A percentile compares a stretch with the other conserved stretches of the same genome.
These are phyloP conservation scores for Penicillium turbatum DNA, from an alignment of 495 filamentous ascomycete species.

Conservation along the genomic window DNA sequence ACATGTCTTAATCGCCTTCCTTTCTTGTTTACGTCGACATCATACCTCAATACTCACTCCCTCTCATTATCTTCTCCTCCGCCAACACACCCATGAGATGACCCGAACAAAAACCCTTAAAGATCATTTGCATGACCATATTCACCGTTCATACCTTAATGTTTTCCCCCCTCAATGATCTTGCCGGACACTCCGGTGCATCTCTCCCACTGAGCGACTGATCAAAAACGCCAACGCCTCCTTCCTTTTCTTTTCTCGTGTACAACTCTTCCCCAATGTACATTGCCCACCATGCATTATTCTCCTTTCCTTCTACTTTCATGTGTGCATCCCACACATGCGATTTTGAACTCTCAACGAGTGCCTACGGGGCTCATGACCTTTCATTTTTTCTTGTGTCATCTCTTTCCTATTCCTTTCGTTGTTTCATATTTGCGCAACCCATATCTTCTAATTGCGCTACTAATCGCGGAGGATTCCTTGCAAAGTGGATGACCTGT, in stretches of 20 bases:
- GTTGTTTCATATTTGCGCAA: slow-evolving; percentile 29
- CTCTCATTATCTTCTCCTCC: slow-evolving; percentile 14
- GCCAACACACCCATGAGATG: slow-evolving; percentile 21
- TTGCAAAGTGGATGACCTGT: slow-evolving; percentile 10
- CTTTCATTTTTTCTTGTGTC: slow-evolving; percentile 17
- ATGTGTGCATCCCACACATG: slow-evolving; percentile 11
- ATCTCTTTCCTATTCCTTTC: slow-evolving; percentile 15
- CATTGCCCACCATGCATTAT: slow-evolving; percentile 11
- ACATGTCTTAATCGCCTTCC: slow-evolving; percentile 19
- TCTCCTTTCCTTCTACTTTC: slow-evolving; percentile 4
- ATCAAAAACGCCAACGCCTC: not conserved
- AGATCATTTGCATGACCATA: slow-evolving; percentile 14
- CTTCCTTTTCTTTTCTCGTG: slow-evolving; percentile 6
- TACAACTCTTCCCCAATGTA: slow-evolving; percentile 27
- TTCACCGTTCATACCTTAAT: slow-evolving; percentile 8
- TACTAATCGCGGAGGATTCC: slow-evolving; percentile 19
- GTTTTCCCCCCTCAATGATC: not conserved
- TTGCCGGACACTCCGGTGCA: not conserved
- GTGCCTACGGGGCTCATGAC: slow-evolving; percentile 12
- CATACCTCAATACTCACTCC: slow-evolving; percentile 9
- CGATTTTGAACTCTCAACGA: slow-evolving; percentile 7
- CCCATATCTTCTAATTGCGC: slow-evolving; percentile 28
- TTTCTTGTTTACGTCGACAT: slow-evolving; percentile 1
- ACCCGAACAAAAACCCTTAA: slow-evolving; percentile 18
- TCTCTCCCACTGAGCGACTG: not conserved